phyloP scores from a whole-genome alignment of 257 asterid species.

The Scutellaria minor region DNA sequence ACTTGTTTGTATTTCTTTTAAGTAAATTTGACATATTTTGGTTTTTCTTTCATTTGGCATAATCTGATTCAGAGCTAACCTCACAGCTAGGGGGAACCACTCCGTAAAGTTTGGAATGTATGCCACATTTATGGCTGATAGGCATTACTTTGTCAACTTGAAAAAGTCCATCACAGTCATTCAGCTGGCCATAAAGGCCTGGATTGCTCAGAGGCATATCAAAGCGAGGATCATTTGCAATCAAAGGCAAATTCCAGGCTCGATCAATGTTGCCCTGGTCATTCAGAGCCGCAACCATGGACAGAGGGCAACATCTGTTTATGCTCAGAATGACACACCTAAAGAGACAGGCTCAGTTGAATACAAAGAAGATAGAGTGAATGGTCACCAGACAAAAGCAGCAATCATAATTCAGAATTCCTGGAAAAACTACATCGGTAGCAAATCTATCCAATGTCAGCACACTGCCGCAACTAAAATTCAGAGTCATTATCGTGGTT shows the following conservation, averaged over 20 bases:
- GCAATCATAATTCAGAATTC: conserved; percentile 54
- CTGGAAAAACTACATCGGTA: conserved; percentile 53
- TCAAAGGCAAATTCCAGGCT: conserved; percentile 30
- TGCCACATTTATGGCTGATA: conserved; percentile 50
- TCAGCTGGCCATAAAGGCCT: conserved; percentile 65
- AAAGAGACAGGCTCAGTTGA: conserved; percentile 34
- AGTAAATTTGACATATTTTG: conserved; percentile 4
- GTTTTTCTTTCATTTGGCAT: conserved; percentile 18
- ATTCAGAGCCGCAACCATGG: conserved; percentile 46
- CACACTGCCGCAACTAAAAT: conserved; percentile 73
- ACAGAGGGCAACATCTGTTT: conserved; percentile 38
- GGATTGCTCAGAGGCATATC: conserved; percentile 48
- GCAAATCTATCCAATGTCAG: conserved; percentile 43
- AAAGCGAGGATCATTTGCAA: conserved; percentile 24
- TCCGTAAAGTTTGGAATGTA: conserved; percentile 41
- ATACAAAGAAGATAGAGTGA: conserved; percentile 36
- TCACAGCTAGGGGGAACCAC: conserved; percentile 56
- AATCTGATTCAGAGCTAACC: conserved; percentile 39
- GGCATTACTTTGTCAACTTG: conserved; percentile 63
- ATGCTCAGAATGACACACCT: conserved; percentile 33
- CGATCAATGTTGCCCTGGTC: conserved; percentile 44
- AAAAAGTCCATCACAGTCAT: conserved; percentile 52
- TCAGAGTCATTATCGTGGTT: conserved; percentile 73
- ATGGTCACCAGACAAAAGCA: conserved; percentile 42
- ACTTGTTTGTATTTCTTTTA: conserved; percentile 40